phyloP scores from a whole-genome alignment of 2,329 filamentous ascomycete genomes.

The Colletotrichum sp. region DNA sequence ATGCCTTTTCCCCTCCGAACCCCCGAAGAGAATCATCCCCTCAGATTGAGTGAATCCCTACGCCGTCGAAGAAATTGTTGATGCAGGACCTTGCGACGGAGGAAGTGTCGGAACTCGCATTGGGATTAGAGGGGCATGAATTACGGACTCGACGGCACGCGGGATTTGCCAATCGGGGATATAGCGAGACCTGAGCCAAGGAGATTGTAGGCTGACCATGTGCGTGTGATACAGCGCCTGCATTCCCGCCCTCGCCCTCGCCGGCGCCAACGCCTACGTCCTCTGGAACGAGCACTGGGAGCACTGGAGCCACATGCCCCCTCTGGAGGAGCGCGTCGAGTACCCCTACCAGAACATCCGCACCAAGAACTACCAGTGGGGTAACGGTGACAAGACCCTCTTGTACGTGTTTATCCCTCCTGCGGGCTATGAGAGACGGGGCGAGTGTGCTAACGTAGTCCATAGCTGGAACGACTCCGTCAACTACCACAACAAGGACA shows the following conservation, averaged over 20 bases:
- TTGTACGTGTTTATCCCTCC: conserved; percentile 57
- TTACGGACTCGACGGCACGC: background rate
- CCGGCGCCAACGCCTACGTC: conserved; percentile 82
- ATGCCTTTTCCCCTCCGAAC: conserved; percentile 47
- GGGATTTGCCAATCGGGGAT: background rate
- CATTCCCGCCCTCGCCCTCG: conserved; percentile 74
- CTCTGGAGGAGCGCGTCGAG: conserved; percentile 88
- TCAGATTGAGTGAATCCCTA: background rate
- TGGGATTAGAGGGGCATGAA: background rate
- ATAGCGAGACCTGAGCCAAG: background rate
- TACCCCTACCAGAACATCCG: conserved; percentile 99
- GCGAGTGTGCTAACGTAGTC: conserved; percentile 22
- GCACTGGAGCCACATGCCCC: conserved; percentile 85
- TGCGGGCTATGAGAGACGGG: background rate
- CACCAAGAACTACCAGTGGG: conserved; percentile 94
- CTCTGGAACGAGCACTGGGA: conserved; percentile 98
- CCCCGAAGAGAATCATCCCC: background rate
- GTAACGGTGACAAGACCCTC: conserved; percentile 89
- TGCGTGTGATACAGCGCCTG: conserved; percentile 64
- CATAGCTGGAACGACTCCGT: conserved; percentile 89
- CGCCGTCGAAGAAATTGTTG: background rate
- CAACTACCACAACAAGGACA: conserved; percentile 98
- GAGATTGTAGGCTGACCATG: background rate
- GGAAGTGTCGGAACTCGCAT: background rate
- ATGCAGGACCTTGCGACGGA: background rate